A percentile compares a stretch with the other conserved stretches of the same genome.
Conservation (phyloP, 1,284 basidiomycete genomes). For the Apiotrichum porosum region DNA sequence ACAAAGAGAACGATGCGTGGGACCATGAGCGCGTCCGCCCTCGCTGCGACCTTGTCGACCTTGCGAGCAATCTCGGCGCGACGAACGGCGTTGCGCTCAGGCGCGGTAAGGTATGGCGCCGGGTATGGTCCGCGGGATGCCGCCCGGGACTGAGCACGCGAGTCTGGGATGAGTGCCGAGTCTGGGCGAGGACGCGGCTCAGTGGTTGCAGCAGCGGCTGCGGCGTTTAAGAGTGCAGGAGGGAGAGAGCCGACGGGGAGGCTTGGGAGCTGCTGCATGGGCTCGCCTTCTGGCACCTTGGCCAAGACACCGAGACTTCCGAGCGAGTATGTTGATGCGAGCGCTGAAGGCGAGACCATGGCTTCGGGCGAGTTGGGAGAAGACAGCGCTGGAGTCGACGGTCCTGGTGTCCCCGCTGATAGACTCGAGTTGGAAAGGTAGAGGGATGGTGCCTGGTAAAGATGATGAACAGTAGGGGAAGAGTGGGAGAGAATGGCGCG, state of each 20-base stretch:
- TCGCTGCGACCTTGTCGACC: background rate
- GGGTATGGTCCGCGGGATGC: background rate
- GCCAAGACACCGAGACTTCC: too few relatives aligned
- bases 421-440: too few relatives aligned
- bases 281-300: too few relatives aligned
- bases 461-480: background rate
- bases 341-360: too few relatives aligned
- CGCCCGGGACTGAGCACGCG: too few relatives aligned
- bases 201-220: too few relatives aligned
- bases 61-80: background rate
- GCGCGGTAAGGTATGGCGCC: background rate
- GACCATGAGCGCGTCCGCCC: background rate
- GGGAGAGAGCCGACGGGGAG: too few relatives aligned
- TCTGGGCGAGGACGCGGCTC: background rate
- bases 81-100: background rate
- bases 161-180: background rate
- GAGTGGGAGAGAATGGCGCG: background rate
- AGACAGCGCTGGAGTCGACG: background rate
- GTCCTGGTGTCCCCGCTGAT: background rate
- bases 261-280: too few relatives aligned
- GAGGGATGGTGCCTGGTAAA: too few relatives aligned
- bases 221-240: too few relatives aligned
- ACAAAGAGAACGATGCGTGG: constrained; percentile 16
- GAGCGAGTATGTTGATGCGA: too few relatives aligned
- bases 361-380: background rate